Evolutionary conservation across 2,329 filamentous ascomycete species (phyloP).

Genomic region (Setomelanomma holmii): DNA sequence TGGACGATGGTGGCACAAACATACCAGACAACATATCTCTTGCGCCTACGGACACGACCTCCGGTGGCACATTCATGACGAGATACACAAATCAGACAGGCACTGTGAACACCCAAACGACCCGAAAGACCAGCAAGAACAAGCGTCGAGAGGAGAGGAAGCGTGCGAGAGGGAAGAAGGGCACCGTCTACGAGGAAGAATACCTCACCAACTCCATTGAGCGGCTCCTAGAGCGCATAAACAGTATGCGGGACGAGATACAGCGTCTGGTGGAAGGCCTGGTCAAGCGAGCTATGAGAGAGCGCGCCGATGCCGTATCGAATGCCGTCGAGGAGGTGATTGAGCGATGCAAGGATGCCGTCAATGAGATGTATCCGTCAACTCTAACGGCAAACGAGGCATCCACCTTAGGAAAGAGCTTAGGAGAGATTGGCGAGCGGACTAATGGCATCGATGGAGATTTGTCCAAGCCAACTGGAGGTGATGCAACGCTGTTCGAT

Average conservation of each 20-base stretch:
- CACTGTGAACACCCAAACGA: slow-evolving; percentile 75
- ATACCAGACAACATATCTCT: slow-evolving; percentile 92
- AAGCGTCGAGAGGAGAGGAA: slow-evolving; percentile 91
- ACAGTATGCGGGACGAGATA: slow-evolving; percentile 74
- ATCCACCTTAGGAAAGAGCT: no score
- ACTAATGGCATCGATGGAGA: slow-evolving; percentile 3
- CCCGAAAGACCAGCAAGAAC: slow-evolving; percentile 85
- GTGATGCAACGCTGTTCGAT: slow-evolving; percentile 56
- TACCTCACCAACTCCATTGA: slow-evolving; percentile 90
- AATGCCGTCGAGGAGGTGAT: slow-evolving; percentile 76
- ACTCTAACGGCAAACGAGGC: slow-evolving; percentile 4
- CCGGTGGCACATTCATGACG: slow-evolving; percentile 84
- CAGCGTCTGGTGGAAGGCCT: slow-evolving; percentile 77
- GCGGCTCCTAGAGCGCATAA: slow-evolving; percentile 82
- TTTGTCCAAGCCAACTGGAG: slow-evolving; percentile 47
- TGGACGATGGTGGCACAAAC: slow-evolving; percentile 59
- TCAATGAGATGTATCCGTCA: slow-evolving; percentile 60
- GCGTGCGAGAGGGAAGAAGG: slow-evolving; percentile 91
- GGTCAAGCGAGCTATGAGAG: slow-evolving; percentile 82
- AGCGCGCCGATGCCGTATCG: slow-evolving; percentile 81
- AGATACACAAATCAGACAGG: slow-evolving; percentile 82
- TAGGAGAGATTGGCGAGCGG: no score
- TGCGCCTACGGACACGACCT: slow-evolving; percentile 83
- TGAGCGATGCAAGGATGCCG: slow-evolving; percentile 69
- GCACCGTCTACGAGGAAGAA: slow-evolving; percentile 96